phyloP scores from a whole-genome alignment of 768 basidiomycete genomes.

The Pholiota conissans region DNA sequence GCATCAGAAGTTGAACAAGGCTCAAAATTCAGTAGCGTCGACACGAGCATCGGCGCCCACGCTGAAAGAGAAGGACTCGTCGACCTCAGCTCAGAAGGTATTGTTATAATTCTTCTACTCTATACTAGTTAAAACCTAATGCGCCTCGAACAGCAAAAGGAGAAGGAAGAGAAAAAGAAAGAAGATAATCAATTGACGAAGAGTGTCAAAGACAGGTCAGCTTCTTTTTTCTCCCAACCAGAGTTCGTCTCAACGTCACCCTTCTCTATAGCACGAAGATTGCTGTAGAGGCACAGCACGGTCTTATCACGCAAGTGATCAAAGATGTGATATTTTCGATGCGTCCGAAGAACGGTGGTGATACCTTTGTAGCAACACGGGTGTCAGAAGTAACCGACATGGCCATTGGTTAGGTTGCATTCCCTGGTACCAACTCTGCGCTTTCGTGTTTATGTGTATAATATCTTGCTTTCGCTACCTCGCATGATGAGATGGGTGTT shows the following conservation, averaged over 20 bases:
- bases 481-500: neutral
- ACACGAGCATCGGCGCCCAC: constrained; percentile 60
- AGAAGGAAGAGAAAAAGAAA: constrained; percentile 76
- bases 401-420: constrained; percentile 40
- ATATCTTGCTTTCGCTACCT: constrained; percentile 3
- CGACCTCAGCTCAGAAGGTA: constrained; percentile 42
- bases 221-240: constrained; percentile 3
- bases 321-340: constrained; percentile 90
- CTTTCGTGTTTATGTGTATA: neutral
- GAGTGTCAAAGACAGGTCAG: constrained; percentile 88
- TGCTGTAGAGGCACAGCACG: constrained; percentile 89
- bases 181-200: constrained; percentile 87
- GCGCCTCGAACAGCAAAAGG: constrained; percentile 34
- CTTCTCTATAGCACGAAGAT: constrained; percentile 71
- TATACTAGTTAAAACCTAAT: constrained; percentile 1
- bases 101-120: neutral
- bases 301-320: constrained; percentile 88
- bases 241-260: neutral
- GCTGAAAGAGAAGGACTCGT: constrained; percentile 50
- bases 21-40: constrained; percentile 53
- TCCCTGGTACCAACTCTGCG: neutral
- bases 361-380: constrained; percentile 17
- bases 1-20: constrained; percentile 84
- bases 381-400: constrained; percentile 45
- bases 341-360: constrained; percentile 34